A percentile compares a stretch with the other conserved stretches of the same genome.
phyloP scores from a whole-genome alignment of 768 basidiomycete genomes.

The Boletus reticulatus region DNA sequence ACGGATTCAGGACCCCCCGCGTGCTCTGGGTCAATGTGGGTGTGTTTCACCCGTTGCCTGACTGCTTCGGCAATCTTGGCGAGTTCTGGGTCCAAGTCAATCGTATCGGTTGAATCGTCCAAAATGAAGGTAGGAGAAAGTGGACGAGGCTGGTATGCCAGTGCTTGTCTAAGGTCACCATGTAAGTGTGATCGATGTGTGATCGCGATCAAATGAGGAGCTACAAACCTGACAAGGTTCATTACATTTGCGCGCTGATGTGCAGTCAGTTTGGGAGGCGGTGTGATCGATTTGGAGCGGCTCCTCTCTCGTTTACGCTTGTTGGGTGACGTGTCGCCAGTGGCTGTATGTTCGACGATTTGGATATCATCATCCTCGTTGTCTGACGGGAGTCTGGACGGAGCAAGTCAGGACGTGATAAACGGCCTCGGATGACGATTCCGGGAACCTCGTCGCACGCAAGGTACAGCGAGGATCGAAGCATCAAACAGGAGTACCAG shows the following conservation, averaged over 20 bases:
- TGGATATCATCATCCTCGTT: slow-evolving; percentile 49
- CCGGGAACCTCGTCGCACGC: slow-evolving; percentile 5
- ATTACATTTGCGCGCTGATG: slow-evolving; percentile 56
- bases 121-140: slow-evolving; percentile 44
- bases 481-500: neutral
- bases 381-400: slow-evolving; percentile 34
- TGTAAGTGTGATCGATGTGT: slow-evolving; percentile 1
- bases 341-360: slow-evolving; percentile 35
- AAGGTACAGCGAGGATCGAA: neutral
- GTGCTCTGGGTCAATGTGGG: slow-evolving; percentile 22
- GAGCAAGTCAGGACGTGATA: slow-evolving; percentile 7
- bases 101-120: slow-evolving; percentile 48
- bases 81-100: slow-evolving; percentile 61
- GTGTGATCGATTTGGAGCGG: slow-evolving; percentile 72
- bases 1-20: slow-evolving; percentile 39
- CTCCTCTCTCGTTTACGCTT: slow-evolving; percentile 51
- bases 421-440: slow-evolving; percentile 15
- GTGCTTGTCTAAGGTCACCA: slow-evolving; percentile 40
- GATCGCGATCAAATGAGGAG: neutral
- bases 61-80: slow-evolving; percentile 49
- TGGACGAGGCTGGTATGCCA: slow-evolving; percentile 40
- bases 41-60: slow-evolving; percentile 27
- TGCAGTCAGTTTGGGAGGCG: slow-evolving; percentile 61
- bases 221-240: slow-evolving; percentile 56
- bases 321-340: slow-evolving; percentile 25